Conservation (phyloP, 768 basidiomycete species). For the Tylopilus subfusipes region DNA sequence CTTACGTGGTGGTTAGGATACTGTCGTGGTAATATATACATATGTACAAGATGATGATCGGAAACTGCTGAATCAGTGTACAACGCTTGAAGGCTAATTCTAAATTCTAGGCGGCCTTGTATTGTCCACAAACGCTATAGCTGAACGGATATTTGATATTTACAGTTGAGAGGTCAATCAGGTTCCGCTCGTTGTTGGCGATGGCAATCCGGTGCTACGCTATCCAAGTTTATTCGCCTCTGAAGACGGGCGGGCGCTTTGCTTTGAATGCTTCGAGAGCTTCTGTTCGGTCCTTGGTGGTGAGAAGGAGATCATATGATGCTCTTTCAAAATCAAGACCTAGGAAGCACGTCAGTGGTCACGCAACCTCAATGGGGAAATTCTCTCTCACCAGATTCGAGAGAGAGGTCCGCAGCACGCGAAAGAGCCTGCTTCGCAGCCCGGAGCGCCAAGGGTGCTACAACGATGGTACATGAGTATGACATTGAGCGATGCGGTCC, state of each 20-base stretch:
- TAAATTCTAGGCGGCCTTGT: neutral
- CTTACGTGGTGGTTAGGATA: conserved; percentile 49
- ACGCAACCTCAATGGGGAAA: neutral
- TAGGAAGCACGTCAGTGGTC: conserved; percentile 19
- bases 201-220: neutral
- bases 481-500: neutral
- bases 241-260: conserved; percentile 76
- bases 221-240: conserved; percentile 55
- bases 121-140: neutral
- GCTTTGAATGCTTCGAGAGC: conserved; percentile 84
- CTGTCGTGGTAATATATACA: neutral
- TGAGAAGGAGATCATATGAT: conserved; percentile 77
- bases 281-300: conserved; percentile 73
- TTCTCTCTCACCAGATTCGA: conserved; percentile 60
- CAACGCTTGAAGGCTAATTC: neutral
- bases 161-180: neutral
- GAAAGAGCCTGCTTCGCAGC: conserved; percentile 87
- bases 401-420: conserved; percentile 68
- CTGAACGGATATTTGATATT: neutral
- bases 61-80: neutral
- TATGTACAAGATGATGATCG: neutral
- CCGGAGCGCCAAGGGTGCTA: conserved; percentile 83
- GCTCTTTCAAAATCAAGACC: conserved; percentile 92
- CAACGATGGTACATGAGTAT: neutral
- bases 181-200: neutral